Base-by-base conservation (phyloP, 345 rosid genomes). In the Anacardium occidentale region DNA sequence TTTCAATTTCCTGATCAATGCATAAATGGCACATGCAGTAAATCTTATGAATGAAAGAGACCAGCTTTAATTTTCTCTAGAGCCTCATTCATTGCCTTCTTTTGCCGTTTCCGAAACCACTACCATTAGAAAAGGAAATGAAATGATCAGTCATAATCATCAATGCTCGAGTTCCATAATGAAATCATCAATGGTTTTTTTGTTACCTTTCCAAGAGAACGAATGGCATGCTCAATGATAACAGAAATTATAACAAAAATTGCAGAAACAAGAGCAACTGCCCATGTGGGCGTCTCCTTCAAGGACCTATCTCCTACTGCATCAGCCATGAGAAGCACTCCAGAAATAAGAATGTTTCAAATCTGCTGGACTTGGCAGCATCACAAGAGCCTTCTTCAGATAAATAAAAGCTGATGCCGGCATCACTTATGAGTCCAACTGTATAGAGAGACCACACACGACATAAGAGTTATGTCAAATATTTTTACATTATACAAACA, bases 21-120 rank as follows among this genome's bases (percentile, higher is more conserved):
- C 29, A 66, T 53, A 34, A 17, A 3, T 42, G 10, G 14, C 45
- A 24, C 15, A 21, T 22, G 32, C n/a, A n/a, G n/a, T n/a, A n/a
- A n/a, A n/a, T n/a, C n/a, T n/a, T 37, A 17, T 29, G 6, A 6
- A 7, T 29, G 13, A 21, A 21, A 37, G 62, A 52, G 51, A 32
- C 86, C 84, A 2, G 81, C 66, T 78, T 81, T 83, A 15, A 83
- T 81, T 74, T 80, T 83, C 83, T 81, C 87, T 12, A 83, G 53
- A 64, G 84, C 87, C 66, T 81, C 87, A 26, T 25, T 26, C 83
- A 83, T 74, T 40, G 82, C 87, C 70, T 76, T 80, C 50, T 81
- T 78, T n/a, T 76, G 75, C 25, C 80, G 72, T 52, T 62, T 76
- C 14, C 68, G 66, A 62, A 83, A 83, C 84, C 77, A 78, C 87